A percentile compares a stretch with the other conserved stretches of the same genome.
Conservation (phyloP, 192 early-diverging fungal genomes). For the Mortierella claussenii region DNA sequence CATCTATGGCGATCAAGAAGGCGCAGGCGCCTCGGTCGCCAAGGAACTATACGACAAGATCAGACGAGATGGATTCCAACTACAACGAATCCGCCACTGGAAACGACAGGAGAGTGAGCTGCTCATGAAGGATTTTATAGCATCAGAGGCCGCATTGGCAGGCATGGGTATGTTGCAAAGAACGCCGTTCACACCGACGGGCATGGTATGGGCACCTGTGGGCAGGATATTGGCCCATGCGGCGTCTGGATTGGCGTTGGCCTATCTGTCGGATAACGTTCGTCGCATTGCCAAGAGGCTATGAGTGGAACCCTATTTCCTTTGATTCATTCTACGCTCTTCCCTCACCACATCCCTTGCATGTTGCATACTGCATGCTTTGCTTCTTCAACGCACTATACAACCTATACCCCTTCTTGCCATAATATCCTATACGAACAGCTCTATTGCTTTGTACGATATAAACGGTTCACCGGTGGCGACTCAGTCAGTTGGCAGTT, state of each 20-base stretch:
- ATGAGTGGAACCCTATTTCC: too few relatives aligned
- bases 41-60: conserved; percentile 42
- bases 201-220: conserved; percentile 27
- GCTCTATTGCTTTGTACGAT: too few relatives aligned
- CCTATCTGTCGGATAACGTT: conserved; percentile 16
- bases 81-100: background rate
- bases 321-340: too few relatives aligned
- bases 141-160: background rate
- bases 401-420: too few relatives aligned
- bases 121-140: conserved; percentile 9
- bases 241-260: conserved; percentile 19
- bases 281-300: conserved; percentile 15
- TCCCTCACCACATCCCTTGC: too few relatives aligned
- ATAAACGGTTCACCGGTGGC: too few relatives aligned
- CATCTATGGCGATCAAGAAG: conserved; percentile 26
- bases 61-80: conserved; percentile 15
- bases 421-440: too few relatives aligned
- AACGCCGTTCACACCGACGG: conserved; percentile 25
- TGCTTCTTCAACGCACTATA: too few relatives aligned
- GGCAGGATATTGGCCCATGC: conserved; percentile 21
- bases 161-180: background rate
- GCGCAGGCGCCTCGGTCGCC: conserved; percentile 14
- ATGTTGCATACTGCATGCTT: too few relatives aligned
- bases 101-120: conserved; percentile 2
- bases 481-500: too few relatives aligned